Evolutionary conservation across 208 protist genomes (phyloP), one percentile per base, ranked within the genome.

Genomic region (Trypanosoma grayi): DNA sequence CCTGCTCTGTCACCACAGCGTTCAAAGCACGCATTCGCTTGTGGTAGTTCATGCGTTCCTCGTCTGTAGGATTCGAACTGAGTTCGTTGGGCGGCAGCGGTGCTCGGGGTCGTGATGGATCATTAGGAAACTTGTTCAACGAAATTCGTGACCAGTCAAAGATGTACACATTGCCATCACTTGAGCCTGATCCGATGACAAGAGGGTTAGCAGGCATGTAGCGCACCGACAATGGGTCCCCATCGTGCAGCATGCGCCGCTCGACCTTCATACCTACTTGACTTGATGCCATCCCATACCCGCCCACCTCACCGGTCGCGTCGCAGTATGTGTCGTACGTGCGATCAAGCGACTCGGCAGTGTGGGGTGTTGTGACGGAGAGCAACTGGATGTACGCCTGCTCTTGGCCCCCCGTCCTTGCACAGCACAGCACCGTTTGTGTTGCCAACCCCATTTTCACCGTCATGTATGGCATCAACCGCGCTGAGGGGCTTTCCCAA

Each of bases 71-170:
- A 45, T 81, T 77, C 20, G 34, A 53, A 53, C 72, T 91, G 18
- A 87, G 77, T 60, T 90, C 91, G 64, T 93, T 93, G 16, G 91
- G 84, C 41, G 87, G 91, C 30, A 96, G 77, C n/a, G 87, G 87
- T 2, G 85, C 87, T 13, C 85, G 81, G 1, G 91, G 91, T 1
- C 91, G 83, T 13, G 81, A 73, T 5, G 91, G 91, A 67, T 96
- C 85, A 65, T 96, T 96, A 0, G 91, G 91, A 62, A 87, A 93
- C 53, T 79, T 76, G 46, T 88, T 87, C 9, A 94, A 73, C 25
- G 88, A 81, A 37, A 96, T 83, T 0, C 80, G 73, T 43, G 87
- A 93, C 86, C 88, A 93, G 72, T 96, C 91, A 68, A 96, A 93
- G 18, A 96, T 71, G 66, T 96, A 96, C 13, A 77, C 60, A 70